Evolutionary conservation across 2,329 filamentous ascomycete species (phyloP).

Genomic region (Tolypocladium pustulatum): DNA sequence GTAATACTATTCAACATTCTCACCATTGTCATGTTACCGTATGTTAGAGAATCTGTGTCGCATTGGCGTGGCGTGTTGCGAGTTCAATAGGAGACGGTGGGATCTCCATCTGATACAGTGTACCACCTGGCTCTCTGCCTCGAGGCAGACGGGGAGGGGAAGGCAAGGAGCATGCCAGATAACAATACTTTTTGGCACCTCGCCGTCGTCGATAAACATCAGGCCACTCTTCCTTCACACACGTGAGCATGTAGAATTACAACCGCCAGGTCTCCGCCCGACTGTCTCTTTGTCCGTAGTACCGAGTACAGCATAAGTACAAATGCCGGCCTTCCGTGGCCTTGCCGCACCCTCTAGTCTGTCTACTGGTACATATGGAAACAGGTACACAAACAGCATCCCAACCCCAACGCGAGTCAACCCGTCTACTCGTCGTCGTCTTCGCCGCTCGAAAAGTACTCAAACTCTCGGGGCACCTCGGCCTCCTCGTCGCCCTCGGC

Average conservation of each 20-base stretch:
- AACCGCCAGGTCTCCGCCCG: background rate
- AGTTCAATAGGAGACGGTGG: background rate
- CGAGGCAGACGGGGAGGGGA: background rate
- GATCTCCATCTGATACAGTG: background rate
- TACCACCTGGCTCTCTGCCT: background rate
- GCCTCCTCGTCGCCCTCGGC: conserved; percentile 65
- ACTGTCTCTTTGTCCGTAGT: background rate
- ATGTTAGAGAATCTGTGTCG: background rate
- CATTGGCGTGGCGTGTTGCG: background rate
- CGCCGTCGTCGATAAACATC: background rate
- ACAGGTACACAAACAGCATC: background rate
- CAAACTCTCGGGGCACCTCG: conserved; percentile 58
- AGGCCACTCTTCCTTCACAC: background rate
- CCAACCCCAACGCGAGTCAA: background rate
- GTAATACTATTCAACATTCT: background rate
- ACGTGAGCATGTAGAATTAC: background rate
- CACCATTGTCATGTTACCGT: background rate
- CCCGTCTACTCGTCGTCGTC: conserved; percentile 23
- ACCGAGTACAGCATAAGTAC: background rate
- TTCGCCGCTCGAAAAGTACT: conserved; percentile 57
- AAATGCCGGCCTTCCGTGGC: background rate
- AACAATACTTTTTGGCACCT: background rate
- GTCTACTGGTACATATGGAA: background rate
- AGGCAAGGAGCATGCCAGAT: background rate
- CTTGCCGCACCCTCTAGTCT: background rate